Evolutionary conservation across 1,139 yeast genomes (phyloP).

Genomic region (Candida neerlandica): DNA sequence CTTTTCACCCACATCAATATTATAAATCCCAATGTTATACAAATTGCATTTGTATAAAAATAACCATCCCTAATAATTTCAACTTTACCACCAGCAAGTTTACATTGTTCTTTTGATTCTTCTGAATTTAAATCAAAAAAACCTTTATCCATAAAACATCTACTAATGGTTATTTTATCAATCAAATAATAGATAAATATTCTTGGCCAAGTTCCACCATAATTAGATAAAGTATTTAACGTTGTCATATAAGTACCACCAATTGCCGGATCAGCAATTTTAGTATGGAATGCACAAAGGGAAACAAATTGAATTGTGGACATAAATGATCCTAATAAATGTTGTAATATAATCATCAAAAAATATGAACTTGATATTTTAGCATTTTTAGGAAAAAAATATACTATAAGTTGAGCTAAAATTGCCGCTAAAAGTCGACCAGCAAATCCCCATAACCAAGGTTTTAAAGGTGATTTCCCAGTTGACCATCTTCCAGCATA

Average conservation of each 20-base stretch:
- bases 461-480: constrained; percentile 69
- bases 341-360: constrained; percentile 72
- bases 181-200: constrained; percentile 75
- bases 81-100: constrained; percentile 57
- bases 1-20: constrained; percentile 71
- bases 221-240: constrained; percentile 83
- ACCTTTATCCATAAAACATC: constrained; percentile 40
- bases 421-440: constrained; percentile 80
- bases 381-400: constrained; percentile 66
- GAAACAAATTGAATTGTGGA: constrained; percentile 94
- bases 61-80: constrained; percentile 73
- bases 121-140: constrained; percentile 24
- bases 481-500: constrained; percentile 95
- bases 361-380: constrained; percentile 55
- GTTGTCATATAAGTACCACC: constrained; percentile 99
- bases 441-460: constrained; percentile 90
- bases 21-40: constrained; percentile 67
- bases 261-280: constrained; percentile 90
- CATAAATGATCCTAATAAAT: constrained; percentile 87
- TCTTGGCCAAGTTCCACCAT: constrained; percentile 98
- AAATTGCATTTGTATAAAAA: constrained; percentile 71
- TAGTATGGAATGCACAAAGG: constrained; percentile 91
- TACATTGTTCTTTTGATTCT: constrained; percentile 52
- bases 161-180: constrained; percentile 70
- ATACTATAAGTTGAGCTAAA: constrained; percentile 74